phyloP scores from a whole-genome alignment of 257 asterid genomes.

The Thymus mandschuricus region DNA sequence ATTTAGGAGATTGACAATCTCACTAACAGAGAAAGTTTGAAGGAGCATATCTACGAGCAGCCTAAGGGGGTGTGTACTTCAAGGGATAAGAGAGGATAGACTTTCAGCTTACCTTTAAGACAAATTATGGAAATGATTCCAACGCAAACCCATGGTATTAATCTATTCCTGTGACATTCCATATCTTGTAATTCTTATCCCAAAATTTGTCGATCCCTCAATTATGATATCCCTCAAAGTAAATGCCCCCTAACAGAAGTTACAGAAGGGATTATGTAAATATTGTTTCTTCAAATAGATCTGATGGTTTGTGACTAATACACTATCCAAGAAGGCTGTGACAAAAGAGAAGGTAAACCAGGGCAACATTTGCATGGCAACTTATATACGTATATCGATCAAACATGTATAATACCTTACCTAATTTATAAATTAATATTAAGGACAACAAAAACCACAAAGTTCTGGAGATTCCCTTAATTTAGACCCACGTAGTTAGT shows the following conservation, averaged over 20 bases:
- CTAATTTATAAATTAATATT: background rate
- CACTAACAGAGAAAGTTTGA: background rate
- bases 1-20: constrained; percentile 12
- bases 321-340: constrained; percentile 15
- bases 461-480: background rate
- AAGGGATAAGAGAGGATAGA: too few relatives aligned
- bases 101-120: too few relatives aligned
- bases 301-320: background rate
- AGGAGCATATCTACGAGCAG: constrained; percentile 14
- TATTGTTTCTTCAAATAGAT: background rate
- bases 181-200: too few relatives aligned
- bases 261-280: background rate
- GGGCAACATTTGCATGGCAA: constrained; percentile 4
- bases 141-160: too few relatives aligned
- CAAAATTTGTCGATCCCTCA: too few relatives aligned
- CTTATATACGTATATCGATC: background rate
- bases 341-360: constrained; percentile 12
- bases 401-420: background rate
- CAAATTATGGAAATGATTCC: too few relatives aligned
- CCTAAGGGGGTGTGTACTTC: background rate
- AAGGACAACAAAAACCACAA: background rate
- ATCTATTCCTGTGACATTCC: too few relatives aligned
- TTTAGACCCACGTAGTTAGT: constrained; percentile 5
- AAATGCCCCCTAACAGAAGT: too few relatives aligned
- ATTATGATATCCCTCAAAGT: too few relatives aligned